Base-by-base conservation (phyloP, 1,284 basidiomycete genomes). In the Trametes polyzona region DNA sequence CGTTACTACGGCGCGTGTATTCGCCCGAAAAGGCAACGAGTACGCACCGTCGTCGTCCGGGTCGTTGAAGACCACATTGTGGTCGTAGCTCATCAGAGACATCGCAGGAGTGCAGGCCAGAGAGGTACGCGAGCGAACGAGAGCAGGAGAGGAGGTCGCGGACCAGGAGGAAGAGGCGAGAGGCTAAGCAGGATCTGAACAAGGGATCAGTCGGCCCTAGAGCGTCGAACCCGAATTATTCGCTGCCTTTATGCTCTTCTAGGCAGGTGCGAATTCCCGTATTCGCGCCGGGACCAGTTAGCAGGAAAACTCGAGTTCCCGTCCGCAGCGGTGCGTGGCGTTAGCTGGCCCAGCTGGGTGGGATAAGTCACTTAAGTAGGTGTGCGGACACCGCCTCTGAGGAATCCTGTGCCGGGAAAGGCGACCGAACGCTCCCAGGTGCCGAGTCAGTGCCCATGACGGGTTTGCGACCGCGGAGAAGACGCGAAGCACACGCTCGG, bases 1-100 rank as follows among this genome's bases (percentile, higher is more conserved):
- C 48, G 66, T 59, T 51, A 50, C 65, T 58, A 58, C 51, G 62
- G 53, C 43, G 57, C 58, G 64, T 65, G 63, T 55, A 53, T 36
- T 27, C 42, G 55, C 65, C 64, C 55, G 60, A 69, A 55, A 27
- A 59, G 67, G 62, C 43, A 65, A 62, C 47, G 54, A 33, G 46
- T 35, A 65, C 71, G 51, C 52, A 71, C 71, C 71, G 62, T 73
- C 73, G 62, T 73, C 71, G 63, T 75, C 73, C 44, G 63, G 59
- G 36, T 66, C 65, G 61, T 64, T 60, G 59, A 64, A 50, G 50
- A 62, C 50, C 46, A 64, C 54, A 48, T 69, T 65, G 48, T 63
- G 63, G 43, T 53, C 66, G 57, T 47, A 47, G 50, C 55, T 52
- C 30, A 42, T 42, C 21, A 57, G 54, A 53, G 67, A 52, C 69